Conservation (phyloP, 2,329 filamentous ascomycete genomes). For the Thielaviopsis ethacetica region DNA sequence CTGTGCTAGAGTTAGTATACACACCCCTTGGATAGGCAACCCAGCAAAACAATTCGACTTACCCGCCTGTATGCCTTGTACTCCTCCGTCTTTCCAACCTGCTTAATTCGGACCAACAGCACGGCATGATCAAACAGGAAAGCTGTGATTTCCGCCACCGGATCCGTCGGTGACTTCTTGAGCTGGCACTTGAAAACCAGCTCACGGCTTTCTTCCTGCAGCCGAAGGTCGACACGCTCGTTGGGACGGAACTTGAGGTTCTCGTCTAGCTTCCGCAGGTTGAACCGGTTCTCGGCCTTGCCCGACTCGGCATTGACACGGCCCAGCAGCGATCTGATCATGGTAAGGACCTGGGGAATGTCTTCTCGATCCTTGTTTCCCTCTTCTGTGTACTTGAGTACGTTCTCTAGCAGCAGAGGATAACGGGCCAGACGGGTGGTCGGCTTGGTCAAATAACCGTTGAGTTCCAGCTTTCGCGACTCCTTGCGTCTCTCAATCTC, state of each 20-base stretch:
- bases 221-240: slow-evolving; percentile 81
- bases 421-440: slow-evolving; percentile 91
- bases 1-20: slow-evolving; percentile 21
- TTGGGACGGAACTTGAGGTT: slow-evolving; percentile 81
- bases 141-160: slow-evolving; percentile 65
- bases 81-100: slow-evolving; percentile 83
- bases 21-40: neutral
- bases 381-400: slow-evolving; percentile 78
- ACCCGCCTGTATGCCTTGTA: slow-evolving; percentile 78
- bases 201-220: slow-evolving; percentile 85
- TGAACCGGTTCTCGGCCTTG: slow-evolving; percentile 95
- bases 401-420: slow-evolving; percentile 77
- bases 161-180: slow-evolving; percentile 83
- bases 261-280: slow-evolving; percentile 78
- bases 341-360: slow-evolving; percentile 71
- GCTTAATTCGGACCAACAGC: slow-evolving; percentile 77
- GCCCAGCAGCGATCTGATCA: slow-evolving; percentile 75
- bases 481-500: slow-evolving; percentile 93
- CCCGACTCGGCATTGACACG: slow-evolving; percentile 90
- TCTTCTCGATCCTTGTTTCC: slow-evolving; percentile 73
- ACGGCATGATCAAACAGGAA: slow-evolving; percentile 96
- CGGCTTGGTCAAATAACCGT: slow-evolving; percentile 94
- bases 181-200: slow-evolving; percentile 86
- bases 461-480: slow-evolving; percentile 88
- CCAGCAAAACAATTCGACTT: slow-evolving; percentile 16